Conservation (phyloP, 768 basidiomycete genomes). For the Botryobasidium botryosum region DNA sequence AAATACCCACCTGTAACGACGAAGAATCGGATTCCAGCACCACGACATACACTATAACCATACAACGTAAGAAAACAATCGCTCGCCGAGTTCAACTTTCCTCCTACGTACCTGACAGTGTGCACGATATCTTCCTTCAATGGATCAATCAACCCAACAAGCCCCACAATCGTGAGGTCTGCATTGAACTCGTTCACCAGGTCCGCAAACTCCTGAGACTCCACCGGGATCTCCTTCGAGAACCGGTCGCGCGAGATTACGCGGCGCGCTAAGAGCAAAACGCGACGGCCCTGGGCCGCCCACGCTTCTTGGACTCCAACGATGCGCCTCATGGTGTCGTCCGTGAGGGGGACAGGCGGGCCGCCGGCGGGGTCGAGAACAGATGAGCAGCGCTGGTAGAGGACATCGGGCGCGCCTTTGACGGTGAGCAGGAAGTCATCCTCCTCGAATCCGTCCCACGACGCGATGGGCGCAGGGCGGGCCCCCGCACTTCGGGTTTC, state of each 20-base stretch:
- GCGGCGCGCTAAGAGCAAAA: slow-evolving; percentile 17
- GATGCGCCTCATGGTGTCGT: neutral
- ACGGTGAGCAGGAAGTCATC: slow-evolving; percentile 15
- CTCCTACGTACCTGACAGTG: slow-evolving; percentile 26
- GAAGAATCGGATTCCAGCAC: slow-evolving; percentile 43
- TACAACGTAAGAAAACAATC: neutral
- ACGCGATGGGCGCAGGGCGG: slow-evolving; percentile 16
- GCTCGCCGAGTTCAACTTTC: neutral
- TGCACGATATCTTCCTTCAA: slow-evolving; percentile 37
- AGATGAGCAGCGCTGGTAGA: neutral
- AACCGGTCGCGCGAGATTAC: slow-evolving; percentile 22
- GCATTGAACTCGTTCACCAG: slow-evolving; percentile 34
- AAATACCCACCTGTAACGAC: slow-evolving; percentile 35
- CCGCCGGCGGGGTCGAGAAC: neutral
- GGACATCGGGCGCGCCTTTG: slow-evolving; percentile 15
- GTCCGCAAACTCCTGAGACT: slow-evolving; percentile 25
- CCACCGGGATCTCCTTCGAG: slow-evolving; percentile 17
- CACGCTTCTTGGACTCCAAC: neutral
- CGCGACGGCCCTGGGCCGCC: neutral
- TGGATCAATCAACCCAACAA: slow-evolving; percentile 46
- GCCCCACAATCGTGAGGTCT: slow-evolving; percentile 36
- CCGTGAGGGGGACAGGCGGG: slow-evolving; percentile 16
- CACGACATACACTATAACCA: slow-evolving; percentile 24
- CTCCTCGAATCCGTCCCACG: slow-evolving; percentile 17
- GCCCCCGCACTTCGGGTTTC: slow-evolving; percentile 3